A percentile compares a stretch with the other conserved stretches of the same genome.
These are phyloP conservation scores for Lyophyllum decastes DNA, from an alignment of 768 basidiomycete species.

Conservation along the genomic window DNA sequence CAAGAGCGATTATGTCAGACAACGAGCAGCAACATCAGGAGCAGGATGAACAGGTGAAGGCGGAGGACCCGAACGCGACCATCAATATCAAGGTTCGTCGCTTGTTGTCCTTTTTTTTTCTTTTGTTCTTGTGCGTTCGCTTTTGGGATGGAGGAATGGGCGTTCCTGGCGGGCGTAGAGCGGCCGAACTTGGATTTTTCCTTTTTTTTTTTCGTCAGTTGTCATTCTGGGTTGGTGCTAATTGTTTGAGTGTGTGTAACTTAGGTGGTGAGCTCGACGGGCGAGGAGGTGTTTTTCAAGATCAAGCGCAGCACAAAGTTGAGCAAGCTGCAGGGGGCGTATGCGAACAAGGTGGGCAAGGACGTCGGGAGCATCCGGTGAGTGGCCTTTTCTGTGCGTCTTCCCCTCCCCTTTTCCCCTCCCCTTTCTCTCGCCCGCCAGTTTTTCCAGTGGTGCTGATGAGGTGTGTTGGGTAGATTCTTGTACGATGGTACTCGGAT, in stretches of 20 bases:
- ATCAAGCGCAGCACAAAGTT: constrained; percentile 93
- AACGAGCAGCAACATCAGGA: constrained; percentile 8
- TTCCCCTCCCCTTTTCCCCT: no score
- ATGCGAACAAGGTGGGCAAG: constrained; percentile 91
- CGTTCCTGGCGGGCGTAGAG: not conserved
- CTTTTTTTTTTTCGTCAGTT: not conserved
- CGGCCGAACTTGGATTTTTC: not conserved
- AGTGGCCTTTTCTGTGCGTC: constrained; percentile 26
- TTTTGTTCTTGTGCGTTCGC: not conserved
- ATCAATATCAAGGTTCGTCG: constrained; percentile 18
- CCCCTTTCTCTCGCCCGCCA: no score
- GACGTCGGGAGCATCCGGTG: constrained; percentile 87
- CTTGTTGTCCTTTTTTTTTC: not conserved
- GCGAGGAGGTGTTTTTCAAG: constrained; percentile 96
- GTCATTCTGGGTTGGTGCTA: not conserved
- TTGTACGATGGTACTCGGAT: constrained; percentile 89
- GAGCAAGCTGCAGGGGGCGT: constrained; percentile 90
- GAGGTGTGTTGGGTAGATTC: constrained; percentile 54
- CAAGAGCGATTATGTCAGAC: constrained; percentile 10
- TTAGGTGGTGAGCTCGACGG: constrained; percentile 73
- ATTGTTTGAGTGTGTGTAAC: not conserved
- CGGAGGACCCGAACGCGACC: constrained; percentile 9
- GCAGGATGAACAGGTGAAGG: constrained; percentile 6
- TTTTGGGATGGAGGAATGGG: not conserved
- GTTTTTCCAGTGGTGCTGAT: no score